Conservation (phyloP, 768 basidiomycete species). For the Podaxis mareebaensis region DNA sequence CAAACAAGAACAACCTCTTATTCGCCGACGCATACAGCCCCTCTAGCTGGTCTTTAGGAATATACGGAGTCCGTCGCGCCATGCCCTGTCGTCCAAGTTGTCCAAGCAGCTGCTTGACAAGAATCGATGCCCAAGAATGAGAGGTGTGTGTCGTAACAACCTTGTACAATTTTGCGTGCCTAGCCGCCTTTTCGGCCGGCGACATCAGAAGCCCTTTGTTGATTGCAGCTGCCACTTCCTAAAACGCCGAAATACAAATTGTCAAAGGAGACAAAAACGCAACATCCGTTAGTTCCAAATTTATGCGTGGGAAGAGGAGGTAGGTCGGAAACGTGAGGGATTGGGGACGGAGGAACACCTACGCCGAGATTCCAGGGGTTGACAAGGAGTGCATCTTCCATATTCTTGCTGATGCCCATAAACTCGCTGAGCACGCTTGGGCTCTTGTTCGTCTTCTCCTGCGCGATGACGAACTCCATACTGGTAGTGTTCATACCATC, state of each 20-base stretch:
- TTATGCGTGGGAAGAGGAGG: neutral
- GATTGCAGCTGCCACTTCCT: constrained; percentile 91
- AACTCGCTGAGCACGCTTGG: constrained; percentile 95
- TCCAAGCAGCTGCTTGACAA: constrained; percentile 85
- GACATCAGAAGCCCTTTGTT: constrained; percentile 86
- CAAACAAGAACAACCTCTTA: constrained; percentile 91
- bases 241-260: neutral
- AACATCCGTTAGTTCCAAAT: neutral
- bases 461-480: constrained; percentile 97
- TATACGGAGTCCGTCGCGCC: constrained; percentile 82
- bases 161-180: constrained; percentile 79
- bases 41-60: constrained; percentile 63
- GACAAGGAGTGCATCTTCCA: constrained; percentile 85
- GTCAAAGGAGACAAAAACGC: neutral
- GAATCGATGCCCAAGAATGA: constrained; percentile 91
- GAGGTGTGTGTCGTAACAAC: constrained; percentile 91
- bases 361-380: constrained; percentile 97
- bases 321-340: constrained; percentile 4
- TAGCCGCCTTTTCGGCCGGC: constrained; percentile 64
- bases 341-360: constrained; percentile 26
- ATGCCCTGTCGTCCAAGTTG: constrained; percentile 79
- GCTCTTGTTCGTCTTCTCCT: constrained; percentile 78
- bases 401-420: constrained; percentile 94
- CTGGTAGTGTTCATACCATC: constrained; percentile 99
- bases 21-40: constrained; percentile 63